phyloP scores from a whole-genome alignment of 2,329 filamentous ascomycete genomes.

The Cordyceps tenuipes region DNA sequence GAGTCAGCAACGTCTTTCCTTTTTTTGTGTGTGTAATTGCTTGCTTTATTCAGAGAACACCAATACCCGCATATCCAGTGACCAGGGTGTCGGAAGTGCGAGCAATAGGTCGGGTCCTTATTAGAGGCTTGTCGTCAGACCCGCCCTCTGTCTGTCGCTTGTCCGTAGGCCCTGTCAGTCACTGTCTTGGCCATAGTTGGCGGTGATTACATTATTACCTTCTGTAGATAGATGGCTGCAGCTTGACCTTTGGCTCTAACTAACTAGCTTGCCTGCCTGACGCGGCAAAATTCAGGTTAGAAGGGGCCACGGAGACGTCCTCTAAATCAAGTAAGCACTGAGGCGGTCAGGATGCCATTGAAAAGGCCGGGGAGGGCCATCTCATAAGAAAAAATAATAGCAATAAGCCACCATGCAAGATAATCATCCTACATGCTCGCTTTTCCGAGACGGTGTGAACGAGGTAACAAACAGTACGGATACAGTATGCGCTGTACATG shows the following conservation, averaged over 20 bases:
- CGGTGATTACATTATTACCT: too few species aligned
- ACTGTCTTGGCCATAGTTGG: too few species aligned
- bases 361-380: neutral
- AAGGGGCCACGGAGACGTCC: neutral
- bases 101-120: neutral
- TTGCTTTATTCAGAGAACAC: too few species aligned
- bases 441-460: neutral
- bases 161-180: slow-evolving; percentile 4
- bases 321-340: neutral
- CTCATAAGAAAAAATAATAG: neutral
- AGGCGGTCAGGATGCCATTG: neutral
- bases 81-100: slow-evolving; percentile 3
- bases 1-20: neutral
- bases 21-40: too few species aligned
- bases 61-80: neutral
- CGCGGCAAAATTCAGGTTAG: neutral
- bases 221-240: neutral
- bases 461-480: neutral
- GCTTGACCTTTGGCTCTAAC: neutral
- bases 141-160: neutral
- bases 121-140: neutral
- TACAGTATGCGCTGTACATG: neutral
- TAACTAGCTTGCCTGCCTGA: neutral
- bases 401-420: neutral
- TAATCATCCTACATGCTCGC: neutral